phyloP scores from a whole-genome alignment of 805 yeast species.

The Kazachstania taianensis region DNA sequence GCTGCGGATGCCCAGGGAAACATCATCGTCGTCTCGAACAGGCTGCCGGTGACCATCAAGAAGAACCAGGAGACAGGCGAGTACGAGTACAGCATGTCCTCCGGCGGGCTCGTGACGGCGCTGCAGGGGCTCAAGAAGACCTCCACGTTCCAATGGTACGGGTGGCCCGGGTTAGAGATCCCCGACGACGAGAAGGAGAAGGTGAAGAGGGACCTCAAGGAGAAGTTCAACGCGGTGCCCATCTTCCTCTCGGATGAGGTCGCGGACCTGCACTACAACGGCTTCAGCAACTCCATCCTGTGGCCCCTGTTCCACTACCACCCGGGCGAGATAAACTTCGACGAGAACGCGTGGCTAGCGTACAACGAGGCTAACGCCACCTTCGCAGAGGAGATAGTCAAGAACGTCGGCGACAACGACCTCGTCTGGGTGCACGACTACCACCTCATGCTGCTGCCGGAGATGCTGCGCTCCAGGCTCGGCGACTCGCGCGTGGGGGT shows the following conservation, averaged over 20 bases:
- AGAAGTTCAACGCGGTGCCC: constrained; percentile 82
- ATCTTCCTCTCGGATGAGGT: constrained; percentile 78
- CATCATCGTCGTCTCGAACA: constrained; percentile 84
- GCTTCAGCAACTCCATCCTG: constrained; percentile 84
- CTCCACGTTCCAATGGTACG: constrained; percentile 89
- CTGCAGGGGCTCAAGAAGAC: constrained; percentile 80
- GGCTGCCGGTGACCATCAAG: constrained; percentile 88
- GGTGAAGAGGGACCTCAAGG: constrained; percentile 60
- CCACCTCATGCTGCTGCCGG: constrained; percentile 91
- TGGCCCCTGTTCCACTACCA: constrained; percentile 99
- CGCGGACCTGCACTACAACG: constrained; percentile 94
- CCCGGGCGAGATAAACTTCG: constrained; percentile 98
- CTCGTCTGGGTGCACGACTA: constrained; percentile 97
- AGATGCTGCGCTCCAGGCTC: constrained; percentile 62
- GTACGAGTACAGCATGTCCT: constrained; percentile 83
- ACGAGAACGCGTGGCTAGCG: constrained; percentile 96
- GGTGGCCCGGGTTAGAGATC: constrained; percentile 93
- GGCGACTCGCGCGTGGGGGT: constrained; percentile 38
- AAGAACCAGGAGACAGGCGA: constrained; percentile 45
- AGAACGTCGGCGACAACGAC: constrained; percentile 68
- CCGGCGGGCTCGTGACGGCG: constrained; percentile 96
- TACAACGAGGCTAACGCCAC: constrained; percentile 83
- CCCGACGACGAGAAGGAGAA: constrained; percentile 62
- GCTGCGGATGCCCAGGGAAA: constrained; percentile 36
- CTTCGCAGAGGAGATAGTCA: constrained; percentile 67